Conservation (phyloP, 2,329 filamentous ascomycete species). For the Colletotrichum karsti region DNA sequence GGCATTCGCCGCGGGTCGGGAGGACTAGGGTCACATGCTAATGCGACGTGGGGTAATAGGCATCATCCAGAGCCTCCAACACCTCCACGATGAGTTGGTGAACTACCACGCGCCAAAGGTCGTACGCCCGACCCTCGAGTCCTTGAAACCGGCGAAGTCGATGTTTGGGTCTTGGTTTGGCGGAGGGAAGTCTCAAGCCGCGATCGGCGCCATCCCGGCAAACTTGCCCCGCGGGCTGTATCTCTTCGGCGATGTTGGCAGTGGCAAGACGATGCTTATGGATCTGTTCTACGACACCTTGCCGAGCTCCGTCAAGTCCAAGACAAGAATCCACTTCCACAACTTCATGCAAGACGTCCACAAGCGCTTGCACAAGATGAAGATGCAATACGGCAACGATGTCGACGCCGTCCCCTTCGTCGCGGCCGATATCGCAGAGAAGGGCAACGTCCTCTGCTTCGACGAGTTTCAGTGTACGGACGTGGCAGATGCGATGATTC, state of each 20-base stretch:
- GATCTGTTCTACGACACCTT: constrained; percentile 96
- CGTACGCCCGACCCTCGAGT: constrained; percentile 79
- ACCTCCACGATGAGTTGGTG: constrained; percentile 84
- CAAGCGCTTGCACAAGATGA: constrained; percentile 87
- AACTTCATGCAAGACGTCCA: constrained; percentile 99
- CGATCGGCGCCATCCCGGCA: constrained; percentile 68
- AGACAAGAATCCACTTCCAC: constrained; percentile 97
- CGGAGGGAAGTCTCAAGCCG: constrained; percentile 44
- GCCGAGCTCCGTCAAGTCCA: constrained; percentile 79
- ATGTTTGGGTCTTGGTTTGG: constrained; percentile 72
- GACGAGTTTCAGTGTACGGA: constrained; percentile 99
- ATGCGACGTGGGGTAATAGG: constrained; percentile 53
- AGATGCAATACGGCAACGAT: constrained; percentile 88
- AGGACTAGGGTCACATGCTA: constrained; percentile 2
- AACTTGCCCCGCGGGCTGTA: constrained; percentile 89
- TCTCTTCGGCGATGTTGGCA: constrained; percentile 95
- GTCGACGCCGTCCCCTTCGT: constrained; percentile 92
- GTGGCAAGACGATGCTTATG: constrained; percentile 99
- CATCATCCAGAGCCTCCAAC: constrained; percentile 89
- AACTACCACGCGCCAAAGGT: constrained; percentile 79
- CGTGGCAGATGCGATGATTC: constrained; percentile 98
- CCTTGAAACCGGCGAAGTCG: constrained; percentile 63
- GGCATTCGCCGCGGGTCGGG: neutral
- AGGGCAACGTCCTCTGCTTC: constrained; percentile 89
- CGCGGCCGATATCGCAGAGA: constrained; percentile 90